Evolutionary conservation across 805 yeast genomes (phyloP), one percentile per base, ranked within the genome.

Genomic region (Debaryomyces tyrocola): DNA sequence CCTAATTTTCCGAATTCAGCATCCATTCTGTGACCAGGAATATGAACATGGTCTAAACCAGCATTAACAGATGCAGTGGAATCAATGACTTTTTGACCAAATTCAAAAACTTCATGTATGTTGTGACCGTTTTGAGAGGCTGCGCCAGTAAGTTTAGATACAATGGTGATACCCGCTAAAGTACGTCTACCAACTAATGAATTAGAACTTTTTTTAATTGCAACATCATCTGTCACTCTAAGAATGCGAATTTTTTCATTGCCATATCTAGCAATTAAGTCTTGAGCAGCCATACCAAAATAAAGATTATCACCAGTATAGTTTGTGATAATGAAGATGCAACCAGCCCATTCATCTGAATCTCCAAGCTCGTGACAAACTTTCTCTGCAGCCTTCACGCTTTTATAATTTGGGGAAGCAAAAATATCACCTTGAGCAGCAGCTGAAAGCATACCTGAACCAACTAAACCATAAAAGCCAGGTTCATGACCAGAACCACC

Each of bases 341-440:
- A 54, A 7, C 73, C 72, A 24, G 60, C 64, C 17, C 66, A 61
- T 35, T 35, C n/a, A 17, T 12, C 20, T 15, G 38, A 35, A 17
- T 35, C 15, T 15, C 38, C 38, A 8, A 8, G 70, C 4, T 17
- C 62, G 42, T 66, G 67, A 12, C 57, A 59, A 0, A 58, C 61
- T 48, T 64, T 66, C 43, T 64, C 69, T 17, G 70, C 71, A 9
- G 72, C 68, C 48, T 64, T 61, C 35, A 69, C 62, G 50, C 69
- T 64, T 38, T 63, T 58, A 48, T 63, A 64, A 51, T 67, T 67
- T 21, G 75, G 75, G 21, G 67, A 58, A n/a, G 74, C 74, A 57
- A 70, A 70, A 2, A 70, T 64, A 39, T 68, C 73, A 24, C 75
- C 75, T 46, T 67, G 73, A 24, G 70, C 74, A 20, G 67, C 66